Evolutionary conservation across 345 rosid genomes (phyloP).

Genomic region (Trapa bicornis): DNA sequence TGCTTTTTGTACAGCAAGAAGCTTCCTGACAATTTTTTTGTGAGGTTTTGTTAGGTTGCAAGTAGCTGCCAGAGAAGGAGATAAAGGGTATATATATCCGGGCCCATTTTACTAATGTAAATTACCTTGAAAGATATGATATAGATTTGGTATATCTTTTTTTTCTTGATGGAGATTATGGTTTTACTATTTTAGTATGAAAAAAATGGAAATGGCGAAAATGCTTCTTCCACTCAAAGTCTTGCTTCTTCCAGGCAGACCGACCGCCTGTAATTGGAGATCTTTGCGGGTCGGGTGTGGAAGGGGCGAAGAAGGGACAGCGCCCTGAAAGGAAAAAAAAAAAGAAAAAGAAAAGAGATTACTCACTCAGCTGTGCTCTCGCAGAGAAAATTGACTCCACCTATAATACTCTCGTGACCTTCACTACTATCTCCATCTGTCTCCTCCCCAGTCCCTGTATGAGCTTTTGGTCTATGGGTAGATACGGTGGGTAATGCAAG

Average conservation of each 20-base stretch:
- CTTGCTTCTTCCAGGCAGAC: background rate
- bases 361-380: background rate
- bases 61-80: background rate
- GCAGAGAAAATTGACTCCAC: background rate
- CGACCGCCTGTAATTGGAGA: background rate
- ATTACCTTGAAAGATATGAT: too few relatives aligned
- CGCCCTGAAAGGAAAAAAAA: background rate
- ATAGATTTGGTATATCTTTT: too few relatives aligned
- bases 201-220: too few relatives aligned
- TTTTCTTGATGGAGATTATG: too few relatives aligned
- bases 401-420: slow-evolving; percentile 26
- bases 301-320: background rate
- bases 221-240: background rate
- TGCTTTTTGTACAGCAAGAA: background rate
- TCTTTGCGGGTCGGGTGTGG: background rate
- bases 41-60: background rate
- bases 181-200: too few relatives aligned
- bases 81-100: background rate
- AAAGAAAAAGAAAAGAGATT: too few relatives aligned
- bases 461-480: too few relatives aligned
- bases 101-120: background rate
- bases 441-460: background rate
- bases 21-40: slow-evolving; percentile 2
- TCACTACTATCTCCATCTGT: slow-evolving; percentile 1
- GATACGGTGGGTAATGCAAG: background rate